Conservation (phyloP, 2,329 filamentous ascomycete genomes). For the Plenodomus tracheiphilus region DNA sequence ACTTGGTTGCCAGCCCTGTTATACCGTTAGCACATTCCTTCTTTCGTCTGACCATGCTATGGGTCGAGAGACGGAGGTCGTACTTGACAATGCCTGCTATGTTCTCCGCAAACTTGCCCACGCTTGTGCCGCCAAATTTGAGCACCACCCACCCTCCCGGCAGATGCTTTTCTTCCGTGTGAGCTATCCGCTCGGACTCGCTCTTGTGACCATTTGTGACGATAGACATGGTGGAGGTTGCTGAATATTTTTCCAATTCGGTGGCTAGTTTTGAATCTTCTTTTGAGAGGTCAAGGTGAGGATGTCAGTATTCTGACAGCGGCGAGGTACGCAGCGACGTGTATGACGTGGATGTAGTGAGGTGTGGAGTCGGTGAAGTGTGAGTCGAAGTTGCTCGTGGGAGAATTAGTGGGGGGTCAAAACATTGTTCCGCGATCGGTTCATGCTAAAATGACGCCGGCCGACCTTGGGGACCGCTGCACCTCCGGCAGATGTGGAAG, state of each 20-base stretch:
- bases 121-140: constrained; percentile 93
- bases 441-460: not conserved
- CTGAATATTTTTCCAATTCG: constrained; percentile 1
- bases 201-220: constrained; percentile 38
- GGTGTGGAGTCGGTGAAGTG: constrained; percentile 8
- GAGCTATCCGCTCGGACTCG: constrained; percentile 45
- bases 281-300: not conserved
- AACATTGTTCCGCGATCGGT: constrained; percentile 8
- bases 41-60: not conserved
- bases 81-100: constrained; percentile 66
- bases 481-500: not conserved
- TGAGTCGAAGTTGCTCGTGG: constrained; percentile 9
- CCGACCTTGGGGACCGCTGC: not conserved
- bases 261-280: not conserved
- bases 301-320: not conserved
- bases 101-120: constrained; percentile 82
- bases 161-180: constrained; percentile 52
- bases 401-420: constrained; percentile 18
- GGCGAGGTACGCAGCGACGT: not conserved
- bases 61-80: constrained; percentile 1
- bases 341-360: constrained; percentile 8
- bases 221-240: constrained; percentile 26
- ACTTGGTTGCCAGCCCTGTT: constrained; percentile 58
- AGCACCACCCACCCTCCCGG: constrained; percentile 78
- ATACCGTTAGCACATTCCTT: constrained; percentile 39